Percentiles rank a stretch among this genome's conserved stretches.
phyloP scores from a whole-genome alignment of 2,329 filamentous ascomycete genomes.

The Coniosporium tulheliwenetii region DNA sequence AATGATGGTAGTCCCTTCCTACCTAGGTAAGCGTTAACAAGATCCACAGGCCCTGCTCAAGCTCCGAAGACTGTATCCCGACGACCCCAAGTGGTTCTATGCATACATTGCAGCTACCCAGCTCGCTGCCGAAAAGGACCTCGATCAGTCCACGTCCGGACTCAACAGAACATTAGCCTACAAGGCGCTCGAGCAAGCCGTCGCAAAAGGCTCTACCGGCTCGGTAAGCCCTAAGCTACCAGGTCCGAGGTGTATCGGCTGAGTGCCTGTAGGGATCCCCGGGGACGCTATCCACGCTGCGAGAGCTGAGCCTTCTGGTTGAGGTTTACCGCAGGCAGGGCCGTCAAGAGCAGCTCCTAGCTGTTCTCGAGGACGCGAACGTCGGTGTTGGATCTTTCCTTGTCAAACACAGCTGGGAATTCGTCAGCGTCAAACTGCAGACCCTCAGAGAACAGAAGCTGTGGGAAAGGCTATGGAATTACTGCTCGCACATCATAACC shows the following conservation, averaged over 20 bases:
- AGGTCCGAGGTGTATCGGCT: no score
- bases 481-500: constrained; percentile 8
- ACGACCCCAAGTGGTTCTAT: no score
- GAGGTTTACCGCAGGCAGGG: constrained; percentile 3
- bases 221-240: background rate
- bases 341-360: constrained; percentile 1
- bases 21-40: no score
- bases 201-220: background rate
- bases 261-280: background rate
- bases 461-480: constrained; percentile 3
- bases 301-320: constrained; percentile 2
- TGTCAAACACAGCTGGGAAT: constrained; percentile 1
- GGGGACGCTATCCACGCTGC: background rate
- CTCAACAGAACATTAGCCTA: background rate
- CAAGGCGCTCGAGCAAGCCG: background rate
- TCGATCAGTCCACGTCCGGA: background rate
- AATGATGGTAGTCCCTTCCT: no score
- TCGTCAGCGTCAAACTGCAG: background rate
- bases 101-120: no score
- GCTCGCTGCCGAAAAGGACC: no score
- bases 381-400: background rate
- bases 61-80: no score
- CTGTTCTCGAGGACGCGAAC: background rate
- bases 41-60: no score
- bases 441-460: background rate